Evolutionary conservation across 306 rosid species (phyloP).

Genomic region (Fagus crenata): DNA sequence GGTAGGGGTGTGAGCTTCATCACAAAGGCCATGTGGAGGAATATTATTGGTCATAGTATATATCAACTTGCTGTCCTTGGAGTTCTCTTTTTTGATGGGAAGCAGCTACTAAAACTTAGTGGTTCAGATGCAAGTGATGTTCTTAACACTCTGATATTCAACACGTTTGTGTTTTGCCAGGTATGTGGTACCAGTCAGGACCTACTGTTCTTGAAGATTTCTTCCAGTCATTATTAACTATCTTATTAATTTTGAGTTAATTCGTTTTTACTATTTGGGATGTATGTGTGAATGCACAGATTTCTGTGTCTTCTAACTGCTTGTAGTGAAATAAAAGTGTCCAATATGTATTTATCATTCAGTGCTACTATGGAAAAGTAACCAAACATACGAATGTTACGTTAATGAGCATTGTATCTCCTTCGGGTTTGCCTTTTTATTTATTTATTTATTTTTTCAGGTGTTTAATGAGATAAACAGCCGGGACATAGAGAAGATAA

Average conservation of each 20-base stretch:
- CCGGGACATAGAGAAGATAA: constrained; percentile 81
- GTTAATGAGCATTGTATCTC: constrained; percentile 15
- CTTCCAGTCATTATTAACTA: not conserved
- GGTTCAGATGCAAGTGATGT: constrained; percentile 65
- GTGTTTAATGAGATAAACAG: constrained; percentile 94
- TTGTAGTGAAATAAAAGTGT: too few relatives aligned
- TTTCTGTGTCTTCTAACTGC: not conserved
- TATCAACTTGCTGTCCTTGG: constrained; percentile 74
- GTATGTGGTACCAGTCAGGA: constrained; percentile 31
- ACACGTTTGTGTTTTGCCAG: constrained; percentile 95
- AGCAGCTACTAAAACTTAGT: constrained; percentile 54
- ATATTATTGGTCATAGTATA: constrained; percentile 88
- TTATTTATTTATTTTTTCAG: constrained; percentile 33
- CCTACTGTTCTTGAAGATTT: not conserved
- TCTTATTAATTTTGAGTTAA: not conserved
- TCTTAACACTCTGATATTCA: constrained; percentile 85
- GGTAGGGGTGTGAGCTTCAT: constrained; percentile 66
- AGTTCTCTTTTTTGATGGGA: constrained; percentile 65
- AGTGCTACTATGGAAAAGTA: not conserved
- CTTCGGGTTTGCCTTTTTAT: constrained; percentile 12
- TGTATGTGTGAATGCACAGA: not conserved
- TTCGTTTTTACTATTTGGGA: not conserved
- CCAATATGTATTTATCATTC: too few relatives aligned
- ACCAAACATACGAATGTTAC: not conserved
- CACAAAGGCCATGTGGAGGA: constrained; percentile 93